Conservation (phyloP, 2,329 filamentous ascomycete species). For the Bipolaris sorokiniana region DNA sequence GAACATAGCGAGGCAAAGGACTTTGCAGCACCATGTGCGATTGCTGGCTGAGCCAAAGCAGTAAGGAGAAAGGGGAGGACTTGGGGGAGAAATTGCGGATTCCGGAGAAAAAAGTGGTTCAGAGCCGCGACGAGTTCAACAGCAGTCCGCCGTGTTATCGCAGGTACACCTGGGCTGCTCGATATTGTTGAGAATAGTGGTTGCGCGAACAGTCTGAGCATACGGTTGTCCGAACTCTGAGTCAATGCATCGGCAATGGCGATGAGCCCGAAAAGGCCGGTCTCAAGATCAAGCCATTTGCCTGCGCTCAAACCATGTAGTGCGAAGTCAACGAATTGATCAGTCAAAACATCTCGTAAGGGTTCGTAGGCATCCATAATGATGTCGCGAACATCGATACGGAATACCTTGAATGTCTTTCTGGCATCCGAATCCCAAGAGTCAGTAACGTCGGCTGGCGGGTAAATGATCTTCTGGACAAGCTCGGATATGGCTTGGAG, state of each 20-base stretch:
- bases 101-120: slow-evolving; percentile 76
- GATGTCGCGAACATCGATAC: slow-evolving; percentile 80
- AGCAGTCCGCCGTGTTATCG: slow-evolving; percentile 70
- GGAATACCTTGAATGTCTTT: slow-evolving; percentile 71
- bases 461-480: slow-evolving; percentile 73
- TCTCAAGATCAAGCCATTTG: slow-evolving; percentile 59
- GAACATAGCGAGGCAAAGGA: slow-evolving; percentile 77
- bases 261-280: slow-evolving; percentile 66
- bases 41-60: slow-evolving; percentile 66
- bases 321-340: slow-evolving; percentile 55
- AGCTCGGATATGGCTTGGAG: slow-evolving; percentile 69
- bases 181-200: slow-evolving; percentile 61
- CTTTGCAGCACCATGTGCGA: slow-evolving; percentile 73
- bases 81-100: slow-evolving; percentile 69
- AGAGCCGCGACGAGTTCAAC: slow-evolving; percentile 75
- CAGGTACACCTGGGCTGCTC: slow-evolving; percentile 59
- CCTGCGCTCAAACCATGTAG: slow-evolving; percentile 49
- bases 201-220: slow-evolving; percentile 69
- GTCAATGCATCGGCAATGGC: slow-evolving; percentile 70
- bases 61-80: slow-evolving; percentile 77
- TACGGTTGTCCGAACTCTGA: slow-evolving; percentile 64
- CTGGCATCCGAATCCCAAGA: slow-evolving; percentile 74
- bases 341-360: slow-evolving; percentile 55
- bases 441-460: slow-evolving; percentile 62
- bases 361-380: slow-evolving; percentile 72